Percentiles rank a stretch among this genome's conserved stretches.
phyloP scores from a whole-genome alignment of 768 basidiomycete species.

The Hericium rajendrae region DNA sequence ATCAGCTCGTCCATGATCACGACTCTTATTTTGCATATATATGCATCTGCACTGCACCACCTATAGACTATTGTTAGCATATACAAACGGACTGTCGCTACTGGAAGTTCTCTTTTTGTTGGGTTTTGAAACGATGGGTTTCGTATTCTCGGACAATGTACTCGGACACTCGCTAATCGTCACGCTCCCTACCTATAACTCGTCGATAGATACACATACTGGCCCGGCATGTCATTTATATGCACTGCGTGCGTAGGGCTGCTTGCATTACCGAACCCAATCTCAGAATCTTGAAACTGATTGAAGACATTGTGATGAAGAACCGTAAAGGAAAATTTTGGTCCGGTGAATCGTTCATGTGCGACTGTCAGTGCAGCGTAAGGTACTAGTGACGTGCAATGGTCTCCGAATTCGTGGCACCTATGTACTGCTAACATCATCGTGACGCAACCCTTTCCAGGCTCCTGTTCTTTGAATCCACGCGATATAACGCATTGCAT shows the following conservation, averaged over 20 bases:
- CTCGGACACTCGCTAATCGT: slow-evolving; percentile 6
- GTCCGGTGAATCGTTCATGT: no score
- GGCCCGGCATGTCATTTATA: background rate
- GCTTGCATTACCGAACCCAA: background rate
- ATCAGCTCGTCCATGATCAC: slow-evolving; percentile 20
- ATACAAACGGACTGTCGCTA: background rate
- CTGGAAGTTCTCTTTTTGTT: background rate
- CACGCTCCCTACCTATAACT: slow-evolving; percentile 7
- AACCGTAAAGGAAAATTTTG: no score
- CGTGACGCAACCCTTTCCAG: no score
- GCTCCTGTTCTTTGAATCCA: no score
- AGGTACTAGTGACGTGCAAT: no score
- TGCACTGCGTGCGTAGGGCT: background rate
- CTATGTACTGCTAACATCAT: no score
- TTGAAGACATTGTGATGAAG: no score
- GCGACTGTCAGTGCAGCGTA: no score
- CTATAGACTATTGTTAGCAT: slow-evolving; percentile 9
- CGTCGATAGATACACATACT: background rate
- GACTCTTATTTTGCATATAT: slow-evolving; percentile 2
- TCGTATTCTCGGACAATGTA: slow-evolving; percentile 6
- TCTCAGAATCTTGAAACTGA: no score
- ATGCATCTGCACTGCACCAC: slow-evolving; percentile 6
- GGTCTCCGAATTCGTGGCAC: no score
- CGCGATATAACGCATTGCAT: no score
- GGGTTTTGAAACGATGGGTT: background rate